These are phyloP conservation scores for Arthrobotrys iridis DNA, from an alignment of 2,329 filamentous ascomycete species.

Conservation along the genomic window DNA sequence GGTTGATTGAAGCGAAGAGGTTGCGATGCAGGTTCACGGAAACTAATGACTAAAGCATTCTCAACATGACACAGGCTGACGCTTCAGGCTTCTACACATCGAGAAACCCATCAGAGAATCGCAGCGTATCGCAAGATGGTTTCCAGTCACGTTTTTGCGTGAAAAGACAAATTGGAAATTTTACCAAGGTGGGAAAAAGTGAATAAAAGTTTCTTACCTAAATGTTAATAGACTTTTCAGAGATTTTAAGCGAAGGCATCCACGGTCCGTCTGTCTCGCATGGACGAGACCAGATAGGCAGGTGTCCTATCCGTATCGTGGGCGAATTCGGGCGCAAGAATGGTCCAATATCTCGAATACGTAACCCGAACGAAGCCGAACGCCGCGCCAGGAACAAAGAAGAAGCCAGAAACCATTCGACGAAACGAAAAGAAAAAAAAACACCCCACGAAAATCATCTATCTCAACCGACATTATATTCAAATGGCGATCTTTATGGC, in stretches of 20 bases:
- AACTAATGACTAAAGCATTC: constrained; percentile 36
- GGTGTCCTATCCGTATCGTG: constrained; percentile 39
- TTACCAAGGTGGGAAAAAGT: background rate
- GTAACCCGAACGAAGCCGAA: constrained; percentile 29
- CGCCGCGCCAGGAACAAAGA: constrained; percentile 10
- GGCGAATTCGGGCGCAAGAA: constrained; percentile 25
- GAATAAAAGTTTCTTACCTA: constrained; percentile 8
- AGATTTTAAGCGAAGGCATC: constrained; percentile 54
- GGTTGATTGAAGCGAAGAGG: constrained; percentile 30
- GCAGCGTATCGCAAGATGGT: background rate
- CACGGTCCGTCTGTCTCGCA: constrained; percentile 54
- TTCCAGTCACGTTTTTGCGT: background rate
- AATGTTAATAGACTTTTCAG: constrained; percentile 31
- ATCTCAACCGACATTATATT: constrained; percentile 20
- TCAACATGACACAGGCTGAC: constrained; percentile 41
- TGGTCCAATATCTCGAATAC: constrained; percentile 40
- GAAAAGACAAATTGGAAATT: constrained; percentile 1
- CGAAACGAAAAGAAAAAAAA: background rate
- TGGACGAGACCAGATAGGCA: constrained; percentile 49
- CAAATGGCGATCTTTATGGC: constrained; percentile 23
- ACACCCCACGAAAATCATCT: constrained; percentile 16
- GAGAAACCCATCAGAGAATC: background rate
- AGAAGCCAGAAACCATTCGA: constrained; percentile 2
- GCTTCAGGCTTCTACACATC: constrained; percentile 1
- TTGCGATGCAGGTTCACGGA: constrained; percentile 22